These are phyloP conservation scores for Populus trichocarpa DNA, from an alignment of 441 rosid species.

Conservation along the genomic window DNA sequence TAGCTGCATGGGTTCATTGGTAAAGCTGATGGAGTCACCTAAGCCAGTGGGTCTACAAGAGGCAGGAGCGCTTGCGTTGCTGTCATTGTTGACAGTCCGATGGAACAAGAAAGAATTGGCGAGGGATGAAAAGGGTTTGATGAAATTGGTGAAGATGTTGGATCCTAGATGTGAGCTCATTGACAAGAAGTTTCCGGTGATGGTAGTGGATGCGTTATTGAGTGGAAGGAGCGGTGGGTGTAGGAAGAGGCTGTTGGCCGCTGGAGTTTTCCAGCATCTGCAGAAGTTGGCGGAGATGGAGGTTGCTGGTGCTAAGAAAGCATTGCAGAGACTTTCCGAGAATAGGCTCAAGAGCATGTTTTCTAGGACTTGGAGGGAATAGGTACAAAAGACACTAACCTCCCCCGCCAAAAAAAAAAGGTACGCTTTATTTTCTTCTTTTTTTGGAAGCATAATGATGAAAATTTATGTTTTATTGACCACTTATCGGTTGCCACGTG, in stretches of 20 bases:
- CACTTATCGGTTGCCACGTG: not conserved
- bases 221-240: constrained; percentile 46
- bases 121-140: constrained; percentile 64
- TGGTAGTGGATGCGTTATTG: constrained; percentile 43
- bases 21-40: constrained; percentile 59
- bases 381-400: constrained; percentile 29
- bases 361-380: constrained; percentile 67
- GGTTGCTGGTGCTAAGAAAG: constrained; percentile 60
- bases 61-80: constrained; percentile 46
- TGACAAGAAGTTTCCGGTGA: constrained; percentile 57
- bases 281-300: constrained; percentile 59
- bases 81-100: constrained; percentile 47
- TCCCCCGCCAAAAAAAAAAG: constrained; percentile 31
- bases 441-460: no score
- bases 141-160: constrained; percentile 63
- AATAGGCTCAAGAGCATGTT: constrained; percentile 57
- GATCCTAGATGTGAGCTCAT: constrained; percentile 56
- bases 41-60: constrained; percentile 78
- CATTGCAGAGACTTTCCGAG: constrained; percentile 59
- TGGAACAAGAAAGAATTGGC: constrained; percentile 64
- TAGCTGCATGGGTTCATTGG: constrained; percentile 47
- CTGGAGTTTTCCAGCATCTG: constrained; percentile 56
- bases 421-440: constrained; percentile 17
- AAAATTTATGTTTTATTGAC: no score
- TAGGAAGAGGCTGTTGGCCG: constrained; percentile 46